A percentile compares a stretch with the other conserved stretches of the same genome.
These are phyloP conservation scores for Jimgerdemannia lactiflua DNA, from an alignment of 192 early-diverging fungal genomes.

Conservation along the genomic window DNA sequence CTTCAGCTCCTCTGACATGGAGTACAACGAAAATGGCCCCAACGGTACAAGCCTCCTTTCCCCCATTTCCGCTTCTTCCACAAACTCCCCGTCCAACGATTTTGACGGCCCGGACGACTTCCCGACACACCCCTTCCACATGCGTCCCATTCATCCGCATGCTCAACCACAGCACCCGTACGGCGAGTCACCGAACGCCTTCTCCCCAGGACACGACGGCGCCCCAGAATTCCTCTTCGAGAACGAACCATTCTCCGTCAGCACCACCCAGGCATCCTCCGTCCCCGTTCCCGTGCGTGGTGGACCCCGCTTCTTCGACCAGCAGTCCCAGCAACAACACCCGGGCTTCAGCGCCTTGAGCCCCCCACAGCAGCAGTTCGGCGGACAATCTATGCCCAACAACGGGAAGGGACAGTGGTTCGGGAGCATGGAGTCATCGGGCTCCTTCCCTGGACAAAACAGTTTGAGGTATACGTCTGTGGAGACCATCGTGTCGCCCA, in stretches of 20 bases:
- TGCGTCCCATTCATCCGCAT: background rate
- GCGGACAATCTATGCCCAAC: too few relatives aligned
- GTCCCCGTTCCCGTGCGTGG: too few relatives aligned
- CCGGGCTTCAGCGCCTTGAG: too few relatives aligned
- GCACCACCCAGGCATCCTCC: background rate
- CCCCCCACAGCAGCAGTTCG: too few relatives aligned
- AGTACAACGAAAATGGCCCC: constrained; percentile 31
- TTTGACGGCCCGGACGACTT: constrained; percentile 25
- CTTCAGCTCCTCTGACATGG: constrained; percentile 32
- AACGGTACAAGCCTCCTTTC: constrained; percentile 21
- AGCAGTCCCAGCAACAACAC: too few relatives aligned
- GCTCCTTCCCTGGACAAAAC: too few relatives aligned
- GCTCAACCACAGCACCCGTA: background rate
- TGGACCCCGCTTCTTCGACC: too few relatives aligned
- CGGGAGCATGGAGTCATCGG: too few relatives aligned
- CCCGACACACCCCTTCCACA: constrained; percentile 4
- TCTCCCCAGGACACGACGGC: background rate
- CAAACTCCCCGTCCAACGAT: constrained; percentile 36
- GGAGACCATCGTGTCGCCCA: too few relatives aligned
- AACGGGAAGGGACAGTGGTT: too few relatives aligned
- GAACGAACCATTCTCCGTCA: background rate
- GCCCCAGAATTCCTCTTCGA: background rate
- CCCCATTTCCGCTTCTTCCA: constrained; percentile 27
- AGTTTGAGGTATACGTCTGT: too few relatives aligned
- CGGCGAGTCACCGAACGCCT: background rate